A percentile compares a stretch with the other conserved stretches of the same genome.
phyloP scores from a whole-genome alignment of 768 basidiomycete genomes.

The Leucosporidium creatinivorum region DNA sequence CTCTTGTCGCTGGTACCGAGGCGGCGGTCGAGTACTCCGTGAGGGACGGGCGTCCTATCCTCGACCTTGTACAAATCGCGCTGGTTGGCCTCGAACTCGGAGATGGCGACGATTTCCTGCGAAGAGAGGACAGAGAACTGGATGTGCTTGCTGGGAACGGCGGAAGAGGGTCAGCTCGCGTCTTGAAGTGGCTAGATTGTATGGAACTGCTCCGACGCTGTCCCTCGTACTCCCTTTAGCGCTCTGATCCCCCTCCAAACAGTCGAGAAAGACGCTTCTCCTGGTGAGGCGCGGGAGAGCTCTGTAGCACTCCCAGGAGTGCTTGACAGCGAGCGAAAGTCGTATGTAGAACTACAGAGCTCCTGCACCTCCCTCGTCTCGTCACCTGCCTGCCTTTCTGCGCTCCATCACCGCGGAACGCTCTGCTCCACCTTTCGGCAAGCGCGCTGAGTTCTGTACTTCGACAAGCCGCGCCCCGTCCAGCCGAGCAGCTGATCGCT shows the following conservation, averaged over 20 bases:
- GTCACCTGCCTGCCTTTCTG: neutral
- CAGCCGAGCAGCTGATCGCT: rapidly evolving
- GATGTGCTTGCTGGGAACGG: constrained; percentile 66
- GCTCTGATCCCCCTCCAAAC: neutral
- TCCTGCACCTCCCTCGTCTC: neutral
- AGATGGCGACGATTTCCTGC: constrained; percentile 89
- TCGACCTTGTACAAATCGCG: constrained; percentile 78
- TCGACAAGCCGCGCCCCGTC: neutral
- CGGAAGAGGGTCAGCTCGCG: neutral
- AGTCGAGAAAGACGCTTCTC: neutral
- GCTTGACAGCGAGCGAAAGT: neutral
- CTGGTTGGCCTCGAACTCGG: constrained; percentile 92
- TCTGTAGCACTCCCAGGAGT: neutral
- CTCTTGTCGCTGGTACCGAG: constrained; percentile 91
- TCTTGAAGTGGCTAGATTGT: too few relatives aligned
- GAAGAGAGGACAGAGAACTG: constrained; percentile 91
- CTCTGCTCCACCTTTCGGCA: too few relatives aligned
- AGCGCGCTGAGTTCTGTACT: neutral
- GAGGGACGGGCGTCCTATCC: constrained; percentile 74
- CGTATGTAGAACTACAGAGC: too few relatives aligned
- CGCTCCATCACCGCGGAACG: neutral
- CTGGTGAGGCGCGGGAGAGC: neutral
- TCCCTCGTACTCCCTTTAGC: neutral
- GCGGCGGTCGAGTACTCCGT: constrained; percentile 87
- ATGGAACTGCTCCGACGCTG: neutral